Percentiles rank a stretch among this genome's conserved stretches.
phyloP scores from a whole-genome alignment of 1,284 basidiomycete genomes.

The Melampsora americana region DNA sequence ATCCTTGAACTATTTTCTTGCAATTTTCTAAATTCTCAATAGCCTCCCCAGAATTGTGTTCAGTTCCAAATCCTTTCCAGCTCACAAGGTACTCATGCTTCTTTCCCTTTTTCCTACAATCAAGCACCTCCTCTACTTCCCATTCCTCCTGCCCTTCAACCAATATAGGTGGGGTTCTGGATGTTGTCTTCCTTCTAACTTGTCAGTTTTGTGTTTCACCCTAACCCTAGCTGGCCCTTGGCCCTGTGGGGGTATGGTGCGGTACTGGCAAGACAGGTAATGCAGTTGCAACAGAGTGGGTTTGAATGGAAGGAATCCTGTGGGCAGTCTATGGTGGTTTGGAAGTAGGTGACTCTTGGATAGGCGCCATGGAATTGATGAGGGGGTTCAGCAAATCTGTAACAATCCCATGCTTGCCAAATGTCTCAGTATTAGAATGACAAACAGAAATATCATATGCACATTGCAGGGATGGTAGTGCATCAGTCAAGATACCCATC shows the following conservation, averaged over 20 bases:
- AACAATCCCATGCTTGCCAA: not conserved
- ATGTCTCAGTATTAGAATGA: not conserved
- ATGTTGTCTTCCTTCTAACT: not conserved
- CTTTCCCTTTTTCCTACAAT: not conserved
- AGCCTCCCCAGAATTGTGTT: not conserved
- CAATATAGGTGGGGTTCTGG: not conserved
- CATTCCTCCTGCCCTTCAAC: not conserved
- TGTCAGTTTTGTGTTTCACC: not conserved
- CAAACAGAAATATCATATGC: not conserved
- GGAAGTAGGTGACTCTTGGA: too few species aligned
- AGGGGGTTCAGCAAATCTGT: too few species aligned
- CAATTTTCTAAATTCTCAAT: not conserved
- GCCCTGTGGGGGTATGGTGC: too few species aligned
- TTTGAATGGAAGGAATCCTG: too few species aligned
- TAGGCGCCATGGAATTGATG: too few species aligned
- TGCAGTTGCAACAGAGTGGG: too few species aligned
- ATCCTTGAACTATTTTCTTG: not conserved
- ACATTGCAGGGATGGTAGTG: constrained; percentile 10
- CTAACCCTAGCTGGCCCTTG: too few species aligned
- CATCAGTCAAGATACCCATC: not conserved
- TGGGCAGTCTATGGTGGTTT: too few species aligned
- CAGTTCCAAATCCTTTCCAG: not conserved
- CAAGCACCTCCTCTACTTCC: not conserved
- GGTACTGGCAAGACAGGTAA: too few species aligned
- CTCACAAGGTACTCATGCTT: not conserved